phyloP scores from a whole-genome alignment of 371 early-diverging fungal genomes.

The Parasitella parasitica region DNA sequence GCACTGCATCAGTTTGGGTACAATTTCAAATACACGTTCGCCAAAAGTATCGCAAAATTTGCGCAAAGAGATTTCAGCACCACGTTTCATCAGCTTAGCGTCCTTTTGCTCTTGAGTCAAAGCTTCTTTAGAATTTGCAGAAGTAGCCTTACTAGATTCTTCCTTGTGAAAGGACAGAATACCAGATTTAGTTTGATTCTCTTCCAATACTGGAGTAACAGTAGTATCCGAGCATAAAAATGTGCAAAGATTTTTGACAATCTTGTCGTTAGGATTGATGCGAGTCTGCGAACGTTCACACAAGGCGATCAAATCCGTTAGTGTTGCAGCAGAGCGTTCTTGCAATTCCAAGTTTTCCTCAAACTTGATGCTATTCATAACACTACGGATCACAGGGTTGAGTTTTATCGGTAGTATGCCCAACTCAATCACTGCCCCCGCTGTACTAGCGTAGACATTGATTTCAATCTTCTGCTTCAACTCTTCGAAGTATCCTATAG shows the following conservation, averaged over 20 bases:
- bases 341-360: slow-evolving; percentile 78
- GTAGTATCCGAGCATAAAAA: slow-evolving; percentile 85
- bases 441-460: slow-evolving; percentile 73
- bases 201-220: slow-evolving; percentile 67
- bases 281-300: slow-evolving; percentile 48
- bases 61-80: slow-evolving; percentile 75
- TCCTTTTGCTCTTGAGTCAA: slow-evolving; percentile 46
- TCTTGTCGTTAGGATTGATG: slow-evolving; percentile 75
- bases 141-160: slow-evolving; percentile 14
- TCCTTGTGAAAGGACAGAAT: slow-evolving; percentile 67
- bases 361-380: slow-evolving; percentile 88
- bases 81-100: slow-evolving; percentile 74
- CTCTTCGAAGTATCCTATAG: slow-evolving; percentile 66
- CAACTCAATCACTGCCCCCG: slow-evolving; percentile 81
- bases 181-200: slow-evolving; percentile 55
- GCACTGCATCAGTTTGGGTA: slow-evolving; percentile 84
- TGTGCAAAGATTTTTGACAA: slow-evolving; percentile 83
- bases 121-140: slow-evolving; percentile 30
- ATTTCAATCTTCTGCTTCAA: slow-evolving; percentile 69
- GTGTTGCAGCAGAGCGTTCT: slow-evolving; percentile 55
- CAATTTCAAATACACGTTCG: slow-evolving; percentile 58
- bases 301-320: slow-evolving; percentile 57
- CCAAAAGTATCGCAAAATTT: slow-evolving; percentile 77
- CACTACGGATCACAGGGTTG: slow-evolving; percentile 80
- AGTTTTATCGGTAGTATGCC: slow-evolving; percentile 81